These are phyloP conservation scores for Paraconiothyrium sp. DNA, from an alignment of 2,329 filamentous ascomycete genomes.

Conservation along the genomic window DNA sequence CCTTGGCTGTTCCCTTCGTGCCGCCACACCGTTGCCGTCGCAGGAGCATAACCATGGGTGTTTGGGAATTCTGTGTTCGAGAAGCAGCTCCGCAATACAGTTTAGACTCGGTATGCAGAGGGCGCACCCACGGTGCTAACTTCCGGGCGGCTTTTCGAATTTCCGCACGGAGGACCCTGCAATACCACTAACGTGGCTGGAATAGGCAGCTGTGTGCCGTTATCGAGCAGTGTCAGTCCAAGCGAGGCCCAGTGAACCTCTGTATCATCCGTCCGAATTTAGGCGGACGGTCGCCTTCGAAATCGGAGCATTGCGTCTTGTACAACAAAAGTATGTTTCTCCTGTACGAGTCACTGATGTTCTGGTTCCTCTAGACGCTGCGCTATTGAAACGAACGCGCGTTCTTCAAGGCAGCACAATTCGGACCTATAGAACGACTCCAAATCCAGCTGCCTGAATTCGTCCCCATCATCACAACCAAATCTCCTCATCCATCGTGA, in stretches of 20 bases:
- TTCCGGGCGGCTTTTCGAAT: constrained; percentile 7
- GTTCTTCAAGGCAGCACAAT: constrained; percentile 43
- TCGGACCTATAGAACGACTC: constrained; percentile 33
- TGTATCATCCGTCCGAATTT: neutral
- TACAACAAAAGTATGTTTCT: constrained; percentile 32
- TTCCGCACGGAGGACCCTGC: constrained; percentile 4
- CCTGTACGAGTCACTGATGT: constrained; percentile 24
- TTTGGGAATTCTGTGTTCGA: constrained; percentile 9
- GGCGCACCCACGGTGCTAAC: neutral
- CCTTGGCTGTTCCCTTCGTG: constrained; percentile 22
- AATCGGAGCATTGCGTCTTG: constrained; percentile 8
- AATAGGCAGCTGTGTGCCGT: constrained; percentile 18
- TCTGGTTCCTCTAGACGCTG: constrained; percentile 10
- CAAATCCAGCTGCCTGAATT: constrained; percentile 35
- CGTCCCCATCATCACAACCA: neutral
- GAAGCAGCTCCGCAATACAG: constrained; percentile 9
- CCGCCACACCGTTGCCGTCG: constrained; percentile 31
- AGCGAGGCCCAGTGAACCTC: neutral
- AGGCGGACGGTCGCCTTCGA: neutral
- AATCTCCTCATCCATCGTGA: neutral
- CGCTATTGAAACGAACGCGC: constrained; percentile 18
- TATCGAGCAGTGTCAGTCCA: neutral
- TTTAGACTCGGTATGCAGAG: neutral
- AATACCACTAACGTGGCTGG: constrained; percentile 1
- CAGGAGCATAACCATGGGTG: constrained; percentile 25